Evolutionary conservation across 805 yeast species (phyloP).

Genomic region (Yamadazyma scolyti): DNA sequence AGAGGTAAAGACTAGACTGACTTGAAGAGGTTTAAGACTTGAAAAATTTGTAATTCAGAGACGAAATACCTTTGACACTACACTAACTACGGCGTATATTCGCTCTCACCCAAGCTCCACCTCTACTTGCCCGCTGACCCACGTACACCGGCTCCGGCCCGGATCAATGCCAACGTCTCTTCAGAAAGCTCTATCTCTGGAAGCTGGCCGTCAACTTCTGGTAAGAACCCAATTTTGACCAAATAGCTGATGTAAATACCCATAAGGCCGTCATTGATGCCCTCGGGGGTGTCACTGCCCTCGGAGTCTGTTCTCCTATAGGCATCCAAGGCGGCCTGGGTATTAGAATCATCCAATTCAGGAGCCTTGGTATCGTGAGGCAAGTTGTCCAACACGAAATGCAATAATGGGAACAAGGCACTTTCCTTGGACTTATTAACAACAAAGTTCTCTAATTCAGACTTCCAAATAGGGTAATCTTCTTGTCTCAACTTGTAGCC

Average conservation of each 20-base stretch:
- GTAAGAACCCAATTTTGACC: conserved; percentile 75
- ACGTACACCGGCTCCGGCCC: conserved; percentile 73
- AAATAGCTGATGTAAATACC: conserved; percentile 80
- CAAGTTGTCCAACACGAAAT: conserved; percentile 88
- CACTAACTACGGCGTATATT: too few relatives aligned
- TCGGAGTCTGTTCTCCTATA: conserved; percentile 53
- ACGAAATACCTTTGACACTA: too few relatives aligned
- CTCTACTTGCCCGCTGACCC: conserved; percentile 52
- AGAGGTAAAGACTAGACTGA: too few relatives aligned
- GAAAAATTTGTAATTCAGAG: too few relatives aligned
- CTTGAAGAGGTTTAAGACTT: too few relatives aligned
- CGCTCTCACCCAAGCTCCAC: too few relatives aligned
- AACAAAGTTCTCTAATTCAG: conserved; percentile 70
- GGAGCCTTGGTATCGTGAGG: conserved; percentile 94
- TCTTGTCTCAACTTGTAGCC: conserved; percentile 67
- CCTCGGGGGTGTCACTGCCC: conserved; percentile 60
- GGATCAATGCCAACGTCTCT: conserved; percentile 53
- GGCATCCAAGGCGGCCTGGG: conserved; percentile 54
- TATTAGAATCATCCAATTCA: conserved; percentile 84
- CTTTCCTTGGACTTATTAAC: conserved; percentile 70
- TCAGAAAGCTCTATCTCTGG: conserved; percentile 56
- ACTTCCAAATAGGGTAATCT: conserved; percentile 79
- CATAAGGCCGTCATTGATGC: conserved; percentile 64
- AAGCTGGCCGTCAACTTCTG: conserved; percentile 50
- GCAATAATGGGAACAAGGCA: conserved; percentile 89